These are phyloP conservation scores for Talaromyces verruculosus DNA, from an alignment of 2,329 filamentous ascomycete genomes.

Conservation along the genomic window DNA sequence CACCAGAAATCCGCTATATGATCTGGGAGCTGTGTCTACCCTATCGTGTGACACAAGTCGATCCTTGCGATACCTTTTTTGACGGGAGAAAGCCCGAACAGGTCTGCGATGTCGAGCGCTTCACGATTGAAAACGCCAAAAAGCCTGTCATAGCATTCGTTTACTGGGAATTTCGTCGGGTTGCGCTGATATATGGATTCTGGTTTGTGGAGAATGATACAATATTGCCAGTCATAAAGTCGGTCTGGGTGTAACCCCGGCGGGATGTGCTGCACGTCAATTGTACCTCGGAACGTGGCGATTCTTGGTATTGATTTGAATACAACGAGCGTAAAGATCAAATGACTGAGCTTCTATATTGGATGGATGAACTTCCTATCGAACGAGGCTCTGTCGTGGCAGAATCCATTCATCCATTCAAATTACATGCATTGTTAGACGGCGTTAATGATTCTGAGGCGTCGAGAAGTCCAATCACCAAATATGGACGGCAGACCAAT, in stretches of 20 bases:
- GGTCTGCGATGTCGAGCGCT: no score
- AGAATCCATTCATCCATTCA: conserved; percentile 10
- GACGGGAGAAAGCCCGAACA: no score
- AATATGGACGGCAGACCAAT: neutral
- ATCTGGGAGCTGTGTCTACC: conserved; percentile 22
- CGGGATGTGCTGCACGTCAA: no score
- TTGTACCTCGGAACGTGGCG: neutral
- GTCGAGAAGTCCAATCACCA: neutral
- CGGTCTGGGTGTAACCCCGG: no score
- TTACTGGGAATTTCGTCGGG: no score
- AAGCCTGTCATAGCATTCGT: no score
- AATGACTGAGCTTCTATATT: neutral
- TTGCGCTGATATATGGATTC: no score
- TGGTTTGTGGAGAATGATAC: no score
- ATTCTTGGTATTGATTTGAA: neutral
- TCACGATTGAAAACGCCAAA: no score
- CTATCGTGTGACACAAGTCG: conserved; percentile 15
- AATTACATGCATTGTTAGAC: conserved; percentile 1
- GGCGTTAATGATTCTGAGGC: neutral
- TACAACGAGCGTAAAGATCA: neutral
- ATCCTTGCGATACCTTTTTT: neutral
- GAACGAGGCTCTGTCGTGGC: conserved; percentile 2
- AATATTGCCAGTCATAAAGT: no score
- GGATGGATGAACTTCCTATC: neutral
- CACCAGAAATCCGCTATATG: conserved; percentile 16